Evolutionary conservation across 2,329 filamentous ascomycete genomes (phyloP).

Genomic region (Xylariaceae sp.): DNA sequence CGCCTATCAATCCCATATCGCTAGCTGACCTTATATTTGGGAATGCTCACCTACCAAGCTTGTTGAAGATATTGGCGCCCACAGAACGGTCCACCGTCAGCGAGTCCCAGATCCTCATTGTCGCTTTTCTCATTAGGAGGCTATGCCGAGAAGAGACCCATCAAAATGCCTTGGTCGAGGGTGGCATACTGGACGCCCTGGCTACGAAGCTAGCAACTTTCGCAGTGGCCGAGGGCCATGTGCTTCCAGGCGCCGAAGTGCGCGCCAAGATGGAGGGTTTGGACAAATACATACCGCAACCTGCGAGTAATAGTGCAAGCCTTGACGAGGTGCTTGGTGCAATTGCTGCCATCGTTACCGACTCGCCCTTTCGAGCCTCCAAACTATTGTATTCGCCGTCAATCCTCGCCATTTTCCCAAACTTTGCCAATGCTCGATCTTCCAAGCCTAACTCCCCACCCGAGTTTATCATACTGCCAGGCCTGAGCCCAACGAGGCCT

Average conservation of each 20-base stretch:
- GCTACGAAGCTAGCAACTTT: conserved; percentile 71
- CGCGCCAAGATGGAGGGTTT: conserved; percentile 54
- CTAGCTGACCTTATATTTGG: conserved; percentile 66
- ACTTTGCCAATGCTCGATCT: conserved; percentile 49
- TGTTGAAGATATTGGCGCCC: conserved; percentile 65
- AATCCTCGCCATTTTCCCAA: conserved; percentile 67
- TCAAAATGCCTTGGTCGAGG: conserved; percentile 67
- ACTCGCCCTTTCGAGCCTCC: conserved; percentile 75
- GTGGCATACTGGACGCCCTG: conserved; percentile 74
- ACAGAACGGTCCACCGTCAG: conserved; percentile 48
- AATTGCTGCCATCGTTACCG: conserved; percentile 70
- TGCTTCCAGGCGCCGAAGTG: conserved; percentile 62
- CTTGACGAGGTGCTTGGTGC: conserved; percentile 74
- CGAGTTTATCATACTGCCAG: conserved; percentile 52
- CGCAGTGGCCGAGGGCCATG: conserved; percentile 64
- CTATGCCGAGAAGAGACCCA: conserved; percentile 69
- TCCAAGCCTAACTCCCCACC: conserved; percentile 50
- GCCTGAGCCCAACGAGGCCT: conserved; percentile 46
- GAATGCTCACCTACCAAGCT: conserved; percentile 56
- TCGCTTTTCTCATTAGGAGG: conserved; percentile 53
- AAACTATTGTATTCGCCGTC: conserved; percentile 67
- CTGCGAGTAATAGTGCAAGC: conserved; percentile 57
- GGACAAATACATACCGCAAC: conserved; percentile 56
- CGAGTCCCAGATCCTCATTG: conserved; percentile 62
- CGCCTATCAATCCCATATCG: conserved; percentile 45